Base-by-base conservation (phyloP, 176 grass and related monocot genomes). In the Lolium multiflorum region DNA sequence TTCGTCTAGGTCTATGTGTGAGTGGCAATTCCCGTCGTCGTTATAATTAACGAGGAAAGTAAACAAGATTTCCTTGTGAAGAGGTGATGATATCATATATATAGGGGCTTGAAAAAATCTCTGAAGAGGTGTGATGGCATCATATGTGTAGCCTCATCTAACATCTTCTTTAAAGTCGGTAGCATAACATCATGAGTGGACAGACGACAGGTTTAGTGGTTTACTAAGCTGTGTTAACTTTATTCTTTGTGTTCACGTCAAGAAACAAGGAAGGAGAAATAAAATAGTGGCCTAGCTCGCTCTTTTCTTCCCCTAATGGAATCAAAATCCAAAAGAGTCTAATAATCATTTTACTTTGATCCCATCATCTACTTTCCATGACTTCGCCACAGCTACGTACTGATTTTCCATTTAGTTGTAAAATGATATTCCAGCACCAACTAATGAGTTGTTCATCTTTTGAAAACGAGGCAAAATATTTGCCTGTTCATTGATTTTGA, bases 211-310 rank as follows among this genome's bases (percentile, higher is more conserved):
- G n/a, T n/a, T n/a, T n/a, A n/a, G 14, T 26, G 14, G 50, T 67
- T 77, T 54, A 26, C 22, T 50, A 20, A 66, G 72, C 41, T 78
- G 1, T 28, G 35, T 28, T 20, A 78, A 7, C 73, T 57, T 78
- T 58, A 78, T 78, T 85, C 74, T 56, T 85, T 78, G 83, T 78
- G 74, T 78, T 66, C 62, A 57, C 50, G 62, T 69, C 77, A 78
- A 85, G 83, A 70, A 85, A 85, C 74, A 57, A 22, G 26, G 61
- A 49, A 52, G 5, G 18, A 21, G 49, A 37, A 26, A 57, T 25
- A 78, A 14, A 77, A 26, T 55, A 44, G 83, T 57, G 61, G 37
- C 3, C 3, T 56, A 28, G 35, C 47, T 68, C 61, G 14, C 25
- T 77, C 38, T 77, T 64, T 52, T 35, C 2, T 22, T 41, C 14